Conservation (phyloP, 2,329 filamentous ascomycete species). For the Huntiella savannae region DNA sequence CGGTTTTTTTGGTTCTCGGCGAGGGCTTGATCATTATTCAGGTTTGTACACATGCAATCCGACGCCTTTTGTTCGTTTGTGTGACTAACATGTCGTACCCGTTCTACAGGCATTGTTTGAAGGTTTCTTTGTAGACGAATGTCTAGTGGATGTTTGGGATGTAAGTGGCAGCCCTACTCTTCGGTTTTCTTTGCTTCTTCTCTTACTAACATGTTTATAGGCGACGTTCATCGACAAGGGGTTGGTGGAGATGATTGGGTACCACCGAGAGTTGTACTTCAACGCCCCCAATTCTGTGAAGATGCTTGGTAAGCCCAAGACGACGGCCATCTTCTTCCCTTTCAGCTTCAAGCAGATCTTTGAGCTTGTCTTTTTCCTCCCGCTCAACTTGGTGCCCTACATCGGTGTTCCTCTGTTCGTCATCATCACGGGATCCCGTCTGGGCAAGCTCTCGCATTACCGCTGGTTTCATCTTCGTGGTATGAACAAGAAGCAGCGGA, state of each 20-base stretch:
- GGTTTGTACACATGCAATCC: slow-evolving; percentile 3
- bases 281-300: slow-evolving; percentile 57
- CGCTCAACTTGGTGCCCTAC: slow-evolving; percentile 73
- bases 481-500: slow-evolving; percentile 53
- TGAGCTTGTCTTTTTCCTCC: slow-evolving; percentile 60
- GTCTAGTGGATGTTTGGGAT: slow-evolving; percentile 67
- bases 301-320: slow-evolving; percentile 66
- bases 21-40: slow-evolving; percentile 55
- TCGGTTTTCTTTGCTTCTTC: slow-evolving; percentile 8
- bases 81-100: not conserved
- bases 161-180: slow-evolving; percentile 26
- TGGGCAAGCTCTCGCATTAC: slow-evolving; percentile 79
- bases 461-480: slow-evolving; percentile 71
- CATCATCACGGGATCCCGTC: slow-evolving; percentile 66
- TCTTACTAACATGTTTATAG: slow-evolving; percentile 17
- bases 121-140: slow-evolving; percentile 65
- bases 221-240: slow-evolving; percentile 58
- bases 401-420: slow-evolving; percentile 74
- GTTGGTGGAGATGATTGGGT: slow-evolving; percentile 46
- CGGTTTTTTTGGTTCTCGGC: slow-evolving; percentile 70
- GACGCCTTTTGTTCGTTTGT: not conserved
- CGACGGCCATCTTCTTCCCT: slow-evolving; percentile 59
- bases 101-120: slow-evolving; percentile 40
- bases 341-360: slow-evolving; percentile 82
- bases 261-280: slow-evolving; percentile 43